Percentiles rank a stretch among this genome's conserved stretches.
phyloP scores from a whole-genome alignment of 2,329 filamentous ascomycete genomes.

The Grosmannia clavigera region DNA sequence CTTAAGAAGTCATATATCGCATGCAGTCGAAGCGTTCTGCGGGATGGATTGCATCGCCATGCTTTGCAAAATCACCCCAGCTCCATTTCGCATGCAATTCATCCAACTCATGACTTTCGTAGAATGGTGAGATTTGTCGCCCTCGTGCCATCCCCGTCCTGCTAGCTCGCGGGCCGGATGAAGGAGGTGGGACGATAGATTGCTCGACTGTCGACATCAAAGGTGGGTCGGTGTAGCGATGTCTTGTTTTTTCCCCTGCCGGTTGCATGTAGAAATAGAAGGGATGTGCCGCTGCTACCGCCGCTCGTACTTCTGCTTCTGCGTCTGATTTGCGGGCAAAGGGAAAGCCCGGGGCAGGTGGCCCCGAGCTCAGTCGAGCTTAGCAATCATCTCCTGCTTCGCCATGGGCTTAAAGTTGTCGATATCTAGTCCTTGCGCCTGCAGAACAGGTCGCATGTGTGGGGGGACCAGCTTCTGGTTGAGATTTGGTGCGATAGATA shows the following conservation, averaged over 20 bases:
- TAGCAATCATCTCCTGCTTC: slow-evolving; percentile 95
- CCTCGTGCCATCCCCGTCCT: neutral
- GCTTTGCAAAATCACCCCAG: neutral
- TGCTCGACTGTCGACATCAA: neutral
- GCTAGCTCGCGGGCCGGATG: neutral
- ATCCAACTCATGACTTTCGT: slow-evolving; percentile 4
- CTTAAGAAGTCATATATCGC: neutral
- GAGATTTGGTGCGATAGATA: slow-evolving; percentile 84
- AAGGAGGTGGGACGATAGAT: neutral
- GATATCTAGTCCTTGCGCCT: slow-evolving; percentile 73
- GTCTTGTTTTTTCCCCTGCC: neutral
- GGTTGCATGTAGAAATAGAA: neutral
- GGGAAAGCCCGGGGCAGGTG: neutral
- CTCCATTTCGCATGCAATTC: neutral
- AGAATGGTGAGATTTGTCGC: neutral
- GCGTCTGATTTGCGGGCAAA: slow-evolving; percentile 2
- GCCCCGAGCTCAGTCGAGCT: slow-evolving; percentile 62
- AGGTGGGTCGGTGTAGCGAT: neutral
- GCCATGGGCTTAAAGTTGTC: slow-evolving; percentile 85
- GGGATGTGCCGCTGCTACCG: neutral
- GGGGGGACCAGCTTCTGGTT: slow-evolving; percentile 80
- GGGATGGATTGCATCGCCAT: neutral
- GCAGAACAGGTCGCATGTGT: slow-evolving; percentile 65
- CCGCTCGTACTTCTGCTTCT: slow-evolving; percentile 3
- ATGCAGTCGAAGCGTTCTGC: neutral